A percentile compares a stretch with the other conserved stretches of the same genome.
Evolutionary conservation across 805 yeast genomes (phyloP).

Genomic region (Kazachstania bromeliacearum): DNA sequence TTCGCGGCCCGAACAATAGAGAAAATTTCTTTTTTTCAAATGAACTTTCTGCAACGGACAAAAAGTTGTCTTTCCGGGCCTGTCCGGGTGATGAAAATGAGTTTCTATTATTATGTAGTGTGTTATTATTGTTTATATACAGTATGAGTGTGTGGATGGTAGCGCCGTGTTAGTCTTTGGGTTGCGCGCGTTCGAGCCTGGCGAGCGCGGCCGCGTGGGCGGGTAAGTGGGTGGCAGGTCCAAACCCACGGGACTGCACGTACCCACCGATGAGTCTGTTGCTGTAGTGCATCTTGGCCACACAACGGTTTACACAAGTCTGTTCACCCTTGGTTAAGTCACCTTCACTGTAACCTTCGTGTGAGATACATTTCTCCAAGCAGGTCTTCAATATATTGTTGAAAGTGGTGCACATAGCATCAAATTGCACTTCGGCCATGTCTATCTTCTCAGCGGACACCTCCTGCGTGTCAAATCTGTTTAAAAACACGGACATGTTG

Average conservation of each 20-base stretch:
- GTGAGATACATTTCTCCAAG: constrained; percentile 63
- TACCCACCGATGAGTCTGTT: constrained; percentile 52
- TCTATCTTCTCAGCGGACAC: constrained; percentile 53
- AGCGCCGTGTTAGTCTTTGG: neutral
- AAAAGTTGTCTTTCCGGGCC: too few species aligned
- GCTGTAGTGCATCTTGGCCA: constrained; percentile 68
- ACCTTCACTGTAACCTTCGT: constrained; percentile 71
- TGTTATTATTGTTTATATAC: too few species aligned
- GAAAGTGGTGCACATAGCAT: constrained; percentile 51
- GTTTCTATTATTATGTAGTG: too few species aligned
- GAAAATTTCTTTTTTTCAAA: too few species aligned
- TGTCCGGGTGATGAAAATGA: too few species aligned
- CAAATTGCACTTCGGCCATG: constrained; percentile 58
- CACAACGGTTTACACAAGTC: constrained; percentile 80
- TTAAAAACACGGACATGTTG: constrained; percentile 65
- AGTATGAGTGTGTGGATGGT: neutral
- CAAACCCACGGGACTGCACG: constrained; percentile 36
- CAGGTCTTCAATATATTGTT: constrained; percentile 53
- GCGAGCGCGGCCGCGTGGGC: constrained; percentile 14
- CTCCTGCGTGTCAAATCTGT: constrained; percentile 35
- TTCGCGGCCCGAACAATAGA: too few species aligned
- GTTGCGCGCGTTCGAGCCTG: neutral
- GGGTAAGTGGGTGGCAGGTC: constrained; percentile 38
- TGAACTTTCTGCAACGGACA: too few species aligned
- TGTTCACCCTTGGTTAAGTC: constrained; percentile 81